Evolutionary conservation across 2,329 filamentous ascomycete genomes (phyloP).

Genomic region (Aurifilum marmelostoma): DNA sequence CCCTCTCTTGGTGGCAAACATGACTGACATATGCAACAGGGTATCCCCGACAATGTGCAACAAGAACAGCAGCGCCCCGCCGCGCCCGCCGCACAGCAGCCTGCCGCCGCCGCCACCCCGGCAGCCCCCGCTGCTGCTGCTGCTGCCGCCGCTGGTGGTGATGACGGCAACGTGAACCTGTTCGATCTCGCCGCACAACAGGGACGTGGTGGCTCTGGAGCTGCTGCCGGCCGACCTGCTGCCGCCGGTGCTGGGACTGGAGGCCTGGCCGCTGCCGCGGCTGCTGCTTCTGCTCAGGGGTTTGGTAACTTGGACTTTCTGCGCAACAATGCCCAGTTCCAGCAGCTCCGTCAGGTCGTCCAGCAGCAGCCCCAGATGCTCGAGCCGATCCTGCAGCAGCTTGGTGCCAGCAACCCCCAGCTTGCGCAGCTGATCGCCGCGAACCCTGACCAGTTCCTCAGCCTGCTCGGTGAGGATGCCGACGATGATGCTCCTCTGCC

Average conservation of each 20-base stretch:
- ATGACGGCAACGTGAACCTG: conserved; percentile 77
- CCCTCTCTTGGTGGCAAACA: background rate
- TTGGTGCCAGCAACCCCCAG: conserved; percentile 92
- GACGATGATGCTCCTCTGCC: conserved; percentile 84
- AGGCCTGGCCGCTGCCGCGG: conserved; percentile 49
- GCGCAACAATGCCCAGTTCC: conserved; percentile 94
- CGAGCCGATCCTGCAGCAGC: conserved; percentile 95
- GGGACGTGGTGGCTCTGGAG: conserved; percentile 50
- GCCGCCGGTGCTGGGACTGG: conserved; percentile 49
- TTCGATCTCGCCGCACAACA: conserved; percentile 91
- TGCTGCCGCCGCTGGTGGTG: conserved; percentile 52
- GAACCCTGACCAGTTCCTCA: conserved; percentile 91
- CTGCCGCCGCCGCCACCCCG: conserved; percentile 36
- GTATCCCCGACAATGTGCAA: conserved; percentile 85
- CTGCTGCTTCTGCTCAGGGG: conserved; percentile 49
- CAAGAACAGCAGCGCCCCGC: conserved; percentile 47
- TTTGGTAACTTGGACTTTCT: conserved; percentile 89
- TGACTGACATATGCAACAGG: conserved; percentile 52
- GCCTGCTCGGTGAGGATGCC: conserved; percentile 83
- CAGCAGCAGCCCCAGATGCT: conserved; percentile 99
- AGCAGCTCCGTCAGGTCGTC: conserved; percentile 94
- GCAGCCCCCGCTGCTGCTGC: conserved; percentile 44
- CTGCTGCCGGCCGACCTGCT: conserved; percentile 43
- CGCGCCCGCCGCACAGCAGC: conserved; percentile 28
- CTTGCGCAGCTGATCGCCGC: conserved; percentile 89